Base-by-base conservation (phyloP, 106 monocot species). In the Gastrodia elata region DNA sequence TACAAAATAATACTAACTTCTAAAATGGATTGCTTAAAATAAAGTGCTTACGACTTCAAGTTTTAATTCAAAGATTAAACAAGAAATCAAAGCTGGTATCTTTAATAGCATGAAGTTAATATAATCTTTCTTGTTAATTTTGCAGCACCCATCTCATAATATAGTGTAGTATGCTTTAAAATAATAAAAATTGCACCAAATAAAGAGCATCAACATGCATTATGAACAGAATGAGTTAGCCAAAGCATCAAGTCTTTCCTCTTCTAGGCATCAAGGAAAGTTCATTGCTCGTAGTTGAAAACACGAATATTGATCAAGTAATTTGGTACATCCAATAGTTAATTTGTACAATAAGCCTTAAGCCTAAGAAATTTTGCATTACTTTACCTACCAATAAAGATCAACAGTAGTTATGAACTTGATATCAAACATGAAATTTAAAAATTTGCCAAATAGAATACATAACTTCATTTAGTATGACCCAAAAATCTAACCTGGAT, bases 401-500 rank as follows among this genome's bases (percentile, higher is more conserved):
- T 4, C 20, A 37, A 16, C 30, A 33, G 36, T 8, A 37, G 20
- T 2, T 4, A 36, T 67, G 67, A n/a, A 67, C 6, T 61, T 6
- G 6, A 7, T n/a, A 37, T 36, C 35, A 6, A 67, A 67, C 18
- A 67, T 36, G 67, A 33, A 36, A 67, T 36, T 67, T 67, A 13
- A 26, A 39, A 69, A 40, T 25, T 25, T 69, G 10, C 25, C 22
- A 69, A 18, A 24, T 69, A 69, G 15, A 40, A 69, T 24, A 25
- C 38, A 69, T 18, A 69, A 25, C 69, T 25, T 5, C 13, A 38
- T 67, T 37, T 36, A n/a, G 7, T 67, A 37, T 20, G 20, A 67
- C 36, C 34, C 1, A 67, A 36, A 33, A 67, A 26, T 40, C 39
- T 69, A 40, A 69, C 69, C 69, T 69, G 40, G 5, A n/a, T 69